Percentiles rank a stretch among this genome's conserved stretches.
These are phyloP conservation scores for Dacryopinax spathularia DNA, from an alignment of 768 basidiomycete species.

Conservation along the genomic window DNA sequence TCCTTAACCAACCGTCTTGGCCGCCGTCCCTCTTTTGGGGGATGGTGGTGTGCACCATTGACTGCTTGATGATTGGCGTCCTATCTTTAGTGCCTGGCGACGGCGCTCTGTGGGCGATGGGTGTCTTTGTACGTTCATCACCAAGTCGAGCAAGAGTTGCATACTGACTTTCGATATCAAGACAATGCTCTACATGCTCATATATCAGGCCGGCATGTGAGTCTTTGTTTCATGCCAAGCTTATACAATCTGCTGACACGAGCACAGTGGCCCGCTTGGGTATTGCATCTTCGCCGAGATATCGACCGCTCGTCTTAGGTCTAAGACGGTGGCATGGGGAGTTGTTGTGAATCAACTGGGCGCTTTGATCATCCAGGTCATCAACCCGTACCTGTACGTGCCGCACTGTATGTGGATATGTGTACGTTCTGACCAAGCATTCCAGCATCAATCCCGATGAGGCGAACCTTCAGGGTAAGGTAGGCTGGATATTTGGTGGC, in stretches of 20 bases:
- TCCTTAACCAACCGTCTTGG: slow-evolving; percentile 2
- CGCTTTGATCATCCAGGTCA: slow-evolving; percentile 11
- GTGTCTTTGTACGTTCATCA: not conserved
- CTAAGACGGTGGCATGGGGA: slow-evolving; percentile 21
- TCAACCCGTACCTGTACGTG: slow-evolving; percentile 11
- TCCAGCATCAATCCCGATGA: slow-evolving; percentile 12
- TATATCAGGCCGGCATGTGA: slow-evolving; percentile 5
- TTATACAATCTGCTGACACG: not conserved
- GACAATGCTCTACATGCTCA: slow-evolving; percentile 9
- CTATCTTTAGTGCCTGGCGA: not conserved
- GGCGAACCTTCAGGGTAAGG: slow-evolving; percentile 12
- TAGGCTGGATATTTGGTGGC: slow-evolving; percentile 4
- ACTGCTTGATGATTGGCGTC: slow-evolving; percentile 4
- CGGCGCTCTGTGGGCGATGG: slow-evolving; percentile 6
- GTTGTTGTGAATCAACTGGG: not conserved
- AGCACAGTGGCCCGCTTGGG: slow-evolving; percentile 16
- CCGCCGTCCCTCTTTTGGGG: not conserved
- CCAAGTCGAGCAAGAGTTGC: not conserved
- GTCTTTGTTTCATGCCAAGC: not conserved
- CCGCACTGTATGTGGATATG: slow-evolving; percentile 17
- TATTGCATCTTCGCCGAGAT: slow-evolving; percentile 22
- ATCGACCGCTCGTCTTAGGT: slow-evolving; percentile 19
- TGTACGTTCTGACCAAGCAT: slow-evolving; percentile 8
- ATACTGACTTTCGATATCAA: not conserved
- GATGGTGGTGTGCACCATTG: slow-evolving; percentile 4